Base-by-base conservation (phyloP, 2,329 filamentous ascomycete species). In the Penicillium sp. region DNA sequence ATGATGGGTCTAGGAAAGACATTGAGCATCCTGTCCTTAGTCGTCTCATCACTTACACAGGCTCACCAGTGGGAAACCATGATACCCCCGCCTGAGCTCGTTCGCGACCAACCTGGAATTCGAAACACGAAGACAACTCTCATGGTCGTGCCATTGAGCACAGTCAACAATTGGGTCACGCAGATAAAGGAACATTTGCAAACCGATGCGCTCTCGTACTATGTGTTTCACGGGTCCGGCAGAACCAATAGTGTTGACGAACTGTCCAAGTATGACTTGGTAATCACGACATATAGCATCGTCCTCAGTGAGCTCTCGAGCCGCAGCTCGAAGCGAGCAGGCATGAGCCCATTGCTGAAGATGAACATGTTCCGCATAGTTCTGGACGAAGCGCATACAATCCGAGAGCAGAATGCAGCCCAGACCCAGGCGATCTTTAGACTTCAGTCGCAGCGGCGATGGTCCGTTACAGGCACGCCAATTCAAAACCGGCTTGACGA, bases 391-490 rank as follows among this genome's bases (percentile, higher is more conserved):
- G 95, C 93, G 0, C 95, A 99, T 75, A 91, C 91, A 77, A 98
- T 99, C 67, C 91, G 95, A 29, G 94, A 96, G 69, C 90, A 91
- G 65, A 86, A 84, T 3, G 94, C 93, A 0, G 82, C 91, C 46
- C 90, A 94, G 68, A 96, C 93, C 58, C 92, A 93, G 74, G 91
- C 92, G 3, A 91, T 95, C 21, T 93, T 92, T 66, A 86, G 87
- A 21, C 82, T 98, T 3, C 85, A 91, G 63, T 91, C 93, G 2
- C 86, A 91, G 71, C 88, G 93, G 35, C 89, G 93, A 38, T 99
- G 95, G 95, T 94, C 93, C 3, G 92, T 98, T n/a, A 98, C 95
- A 0, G 95, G 94, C 58, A 98, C 95, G 0, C 95, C 93, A 0
- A 91, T 98, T 8, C 94, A 98, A 77, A 99, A 99, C 73, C 89